A percentile compares a stretch with the other conserved stretches of the same genome.
Evolutionary conservation across 306 rosid genomes (phyloP).

Genomic region (Ormosia semicastrata): DNA sequence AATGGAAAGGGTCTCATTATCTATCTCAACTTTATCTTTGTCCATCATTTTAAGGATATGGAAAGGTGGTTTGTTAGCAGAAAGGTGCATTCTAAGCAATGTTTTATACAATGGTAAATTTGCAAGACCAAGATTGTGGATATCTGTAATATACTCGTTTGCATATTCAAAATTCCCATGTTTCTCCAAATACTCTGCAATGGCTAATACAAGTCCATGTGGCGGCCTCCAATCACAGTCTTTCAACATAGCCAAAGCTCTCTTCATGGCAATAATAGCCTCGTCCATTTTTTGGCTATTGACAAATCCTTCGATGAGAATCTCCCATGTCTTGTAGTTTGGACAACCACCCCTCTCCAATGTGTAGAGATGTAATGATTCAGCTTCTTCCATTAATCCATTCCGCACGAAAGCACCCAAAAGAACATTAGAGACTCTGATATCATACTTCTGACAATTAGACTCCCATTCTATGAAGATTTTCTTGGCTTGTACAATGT

Average conservation of each 20-base stretch:
- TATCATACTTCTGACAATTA: slow-evolving; percentile 55
- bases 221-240: slow-evolving; percentile 69
- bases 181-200: slow-evolving; percentile 57
- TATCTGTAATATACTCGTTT: slow-evolving; percentile 36
- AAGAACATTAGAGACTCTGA: slow-evolving; percentile 82
- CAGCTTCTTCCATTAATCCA: slow-evolving; percentile 75
- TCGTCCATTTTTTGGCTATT: slow-evolving; percentile 47
- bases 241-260: slow-evolving; percentile 49
- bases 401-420: slow-evolving; percentile 79
- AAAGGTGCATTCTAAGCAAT: slow-evolving; percentile 56
- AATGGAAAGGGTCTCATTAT: slow-evolving; percentile 53
- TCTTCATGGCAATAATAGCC: slow-evolving; percentile 60
- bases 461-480: slow-evolving; percentile 78
- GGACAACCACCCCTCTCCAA: slow-evolving; percentile 76
- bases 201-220: slow-evolving; percentile 42
- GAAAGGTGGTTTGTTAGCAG: slow-evolving; percentile 40
- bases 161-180: slow-evolving; percentile 51
- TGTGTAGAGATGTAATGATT: slow-evolving; percentile 62
- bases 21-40: slow-evolving; percentile 49
- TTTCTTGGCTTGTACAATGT: slow-evolving; percentile 55
- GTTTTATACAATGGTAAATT: slow-evolving; percentile 55
- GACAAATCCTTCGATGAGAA: slow-evolving; percentile 77
- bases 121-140: slow-evolving; percentile 44
- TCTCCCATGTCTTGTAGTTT: slow-evolving; percentile 91
- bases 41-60: slow-evolving; percentile 61